Percentiles rank a stretch among this genome's conserved stretches.
Evolutionary conservation across 768 basidiomycete genomes (phyloP).

Genomic region (Tulasnella sp.): DNA sequence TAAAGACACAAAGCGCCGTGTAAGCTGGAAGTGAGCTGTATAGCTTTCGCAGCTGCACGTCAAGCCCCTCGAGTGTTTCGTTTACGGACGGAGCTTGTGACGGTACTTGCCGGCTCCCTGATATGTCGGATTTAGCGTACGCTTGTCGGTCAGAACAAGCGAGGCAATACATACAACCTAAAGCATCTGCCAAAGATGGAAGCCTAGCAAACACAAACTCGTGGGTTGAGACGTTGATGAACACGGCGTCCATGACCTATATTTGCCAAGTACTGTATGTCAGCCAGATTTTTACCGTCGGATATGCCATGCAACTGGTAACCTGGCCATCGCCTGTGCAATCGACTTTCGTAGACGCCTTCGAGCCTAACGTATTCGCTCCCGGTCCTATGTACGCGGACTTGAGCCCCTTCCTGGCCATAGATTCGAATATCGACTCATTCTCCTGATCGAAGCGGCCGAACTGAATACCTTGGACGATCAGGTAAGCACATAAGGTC

Average conservation of each 20-base stretch:
- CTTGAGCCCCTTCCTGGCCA: conserved; percentile 45
- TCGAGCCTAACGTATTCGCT: conserved; percentile 44
- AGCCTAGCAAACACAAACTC: conserved; percentile 79
- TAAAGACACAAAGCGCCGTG: conserved; percentile 76
- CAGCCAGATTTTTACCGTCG: no score
- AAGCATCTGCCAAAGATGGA: conserved; percentile 62
- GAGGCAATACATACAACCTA: conserved; percentile 58
- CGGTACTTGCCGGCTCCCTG: conserved; percentile 16
- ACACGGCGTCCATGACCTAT: conserved; percentile 45
- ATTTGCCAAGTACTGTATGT: neutral
- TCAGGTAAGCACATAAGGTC: neutral
- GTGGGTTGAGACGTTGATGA: conserved; percentile 48
- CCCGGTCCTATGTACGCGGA: conserved; percentile 28
- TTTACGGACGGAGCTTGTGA: conserved; percentile 24
- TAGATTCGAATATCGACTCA: conserved; percentile 74
- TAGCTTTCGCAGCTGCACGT: conserved; percentile 48
- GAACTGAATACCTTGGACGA: conserved; percentile 54
- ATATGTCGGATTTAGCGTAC: neutral
- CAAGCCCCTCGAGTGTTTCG: conserved; percentile 37
- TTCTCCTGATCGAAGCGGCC: conserved; percentile 78
- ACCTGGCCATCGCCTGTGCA: conserved; percentile 74
- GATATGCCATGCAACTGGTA: no score
- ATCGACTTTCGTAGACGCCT: conserved; percentile 62
- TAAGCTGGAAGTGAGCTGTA: conserved; percentile 61
- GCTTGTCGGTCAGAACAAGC: neutral